Base-by-base conservation (phyloP, 495 filamentous ascomycete genomes). In the Aspergillus biplanus region DNA sequence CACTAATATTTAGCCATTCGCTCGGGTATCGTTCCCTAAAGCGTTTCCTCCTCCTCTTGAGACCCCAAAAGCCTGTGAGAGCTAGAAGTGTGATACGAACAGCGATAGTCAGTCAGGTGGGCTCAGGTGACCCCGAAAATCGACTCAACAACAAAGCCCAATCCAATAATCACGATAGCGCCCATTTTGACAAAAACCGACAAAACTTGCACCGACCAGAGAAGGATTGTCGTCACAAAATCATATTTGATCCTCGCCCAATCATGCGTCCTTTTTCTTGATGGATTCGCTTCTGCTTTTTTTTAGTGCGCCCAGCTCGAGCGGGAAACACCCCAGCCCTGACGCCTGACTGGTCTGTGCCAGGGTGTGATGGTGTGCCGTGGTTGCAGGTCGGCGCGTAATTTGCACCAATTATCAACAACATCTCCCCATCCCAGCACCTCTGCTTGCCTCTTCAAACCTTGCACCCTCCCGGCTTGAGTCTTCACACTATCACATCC, bases 401-500 rank as follows among this genome's bases (percentile, higher is more conserved):
- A 27, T 46, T 66, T 66, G 37, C 48, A 68, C 75, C 74, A 78
- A 77, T 71, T 59, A 54, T 46, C 47, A 55, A 35, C 31, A 31
- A 31, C 15, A 52, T 16, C 47, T 58, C 56, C 21, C 54, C 35
- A 59, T 48, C 52, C 46, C 53, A 48, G 39, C 13, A 50, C 47
- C 8, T 27, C 47, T 6, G 47, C 11, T 9, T n/a, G 16, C 7
- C 21, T 18, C 16, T 34, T 34, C 34, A 37, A 35, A 58, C 57
- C 57, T 63, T 65, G 64, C 61, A 68, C 53, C 60, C 54, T 59
- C 58, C 39, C 49, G 11, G 58, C 15, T 55, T 32, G 48, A 15
- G 57, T 67, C 62, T 75, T 73, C 73, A 73, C 70, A 56, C 69
- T 62, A 57, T 74, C 74, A 74, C 72, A 73, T 65, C 62, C 58